Base-by-base conservation (phyloP, 768 basidiomycete species). In the Agrocybe chaxingu region DNA sequence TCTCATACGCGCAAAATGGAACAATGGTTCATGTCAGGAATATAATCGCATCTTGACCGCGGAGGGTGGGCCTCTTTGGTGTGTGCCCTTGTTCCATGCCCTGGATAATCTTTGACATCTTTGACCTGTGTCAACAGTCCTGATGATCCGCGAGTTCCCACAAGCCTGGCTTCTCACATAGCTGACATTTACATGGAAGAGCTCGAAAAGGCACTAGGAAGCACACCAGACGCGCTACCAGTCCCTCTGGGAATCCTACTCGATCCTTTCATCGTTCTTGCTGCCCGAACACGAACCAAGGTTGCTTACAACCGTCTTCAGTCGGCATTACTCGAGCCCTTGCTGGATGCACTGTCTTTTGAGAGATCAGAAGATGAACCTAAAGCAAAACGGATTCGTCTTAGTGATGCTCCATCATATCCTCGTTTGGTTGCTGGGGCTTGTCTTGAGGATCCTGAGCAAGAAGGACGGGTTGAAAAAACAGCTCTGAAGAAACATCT, bases 171-270 rank as follows among this genome's bases (percentile, higher is more conserved):
- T 18, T 94, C 86, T 62, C 96, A 99, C 65, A 67, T 98, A 13
- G 78, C 86, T 10, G 96, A 99, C 63, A 82, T 98, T 42, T 97
- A 91, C 65, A 65, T 95, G 10, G 87, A 91, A 56, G 96, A 98
- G 63, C 78, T 99, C 33, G 82, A 97, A 62, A 92, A 82, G 61
- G 81, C 72, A 3, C 60, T 82, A 30, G 68, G 53, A 24, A 62
- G 59, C 36, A 55, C 64, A 1, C 73, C 78, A 11, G 75, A 71
- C 0, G 83, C 86, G 12, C 68, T 85, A 11, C 67, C 79, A 11
- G 67, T 70, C 3, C 70, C 72, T 31, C 61, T 76, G 12, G 58
- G 60, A 3, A 42, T 51, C 7, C 57, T 74, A n/a, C 55, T 76
- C 39, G 51, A 61, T 19, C 96, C 95, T 5, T 92, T 93, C 72